Evolutionary conservation across 139 green algal genomes (phyloP).

Genomic region (Chlamydomonas sphaeroides): DNA sequence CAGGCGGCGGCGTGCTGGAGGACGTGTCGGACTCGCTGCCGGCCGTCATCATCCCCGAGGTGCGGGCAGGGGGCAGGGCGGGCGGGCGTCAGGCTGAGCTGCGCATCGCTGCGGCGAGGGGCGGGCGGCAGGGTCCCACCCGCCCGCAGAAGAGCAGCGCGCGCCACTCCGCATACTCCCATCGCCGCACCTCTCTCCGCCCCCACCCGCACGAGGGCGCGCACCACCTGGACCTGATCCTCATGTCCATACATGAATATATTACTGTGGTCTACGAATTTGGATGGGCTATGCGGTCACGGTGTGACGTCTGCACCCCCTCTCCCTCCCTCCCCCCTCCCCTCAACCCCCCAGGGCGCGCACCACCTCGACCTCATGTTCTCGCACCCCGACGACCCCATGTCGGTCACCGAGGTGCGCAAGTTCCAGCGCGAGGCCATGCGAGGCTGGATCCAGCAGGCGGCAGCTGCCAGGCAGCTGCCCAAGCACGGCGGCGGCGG

Average conservation of each 20-base stretch:
- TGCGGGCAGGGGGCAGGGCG: no score
- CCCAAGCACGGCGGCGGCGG: no score
- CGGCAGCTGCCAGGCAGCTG: no score
- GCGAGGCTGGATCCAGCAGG: slow-evolving; percentile 47
- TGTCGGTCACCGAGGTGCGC: slow-evolving; percentile 59
- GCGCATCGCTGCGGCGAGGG: not conserved
- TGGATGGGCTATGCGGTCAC: no score
- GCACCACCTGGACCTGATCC: no score
- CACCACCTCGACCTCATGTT: slow-evolving; percentile 82
- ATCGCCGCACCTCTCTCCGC: not conserved
- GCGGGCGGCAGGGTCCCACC: not conserved
- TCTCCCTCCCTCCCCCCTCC: no score
- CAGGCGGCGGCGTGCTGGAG: slow-evolving; percentile 62
- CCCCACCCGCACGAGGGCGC: no score
- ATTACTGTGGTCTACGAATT: no score
- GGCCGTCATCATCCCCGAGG: slow-evolving; percentile 72
- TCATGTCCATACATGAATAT: no score
- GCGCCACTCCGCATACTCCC: not conserved
- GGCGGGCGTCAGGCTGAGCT: no score
- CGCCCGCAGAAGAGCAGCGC: not conserved
- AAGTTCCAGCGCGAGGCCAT: slow-evolving; percentile 54
- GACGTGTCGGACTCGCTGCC: slow-evolving; percentile 63
- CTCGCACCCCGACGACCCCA: slow-evolving; percentile 60
- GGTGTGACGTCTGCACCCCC: no score
- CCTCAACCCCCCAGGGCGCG: slow-evolving; percentile 61